Conservation (phyloP, 306 rosid species). For the Cicer judaicum region DNA sequence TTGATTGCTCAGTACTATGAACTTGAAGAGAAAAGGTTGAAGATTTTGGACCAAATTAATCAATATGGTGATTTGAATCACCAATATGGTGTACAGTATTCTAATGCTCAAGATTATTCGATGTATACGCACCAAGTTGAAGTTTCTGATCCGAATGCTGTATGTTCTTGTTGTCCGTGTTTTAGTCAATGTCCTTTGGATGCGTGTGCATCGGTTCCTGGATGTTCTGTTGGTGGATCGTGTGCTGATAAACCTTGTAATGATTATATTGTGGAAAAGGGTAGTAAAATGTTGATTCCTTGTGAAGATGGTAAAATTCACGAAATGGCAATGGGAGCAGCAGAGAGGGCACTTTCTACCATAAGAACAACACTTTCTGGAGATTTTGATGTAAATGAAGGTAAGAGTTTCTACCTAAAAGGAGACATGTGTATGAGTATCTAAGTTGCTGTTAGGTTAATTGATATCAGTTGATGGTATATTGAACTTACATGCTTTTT, state of each 20-base stretch:
- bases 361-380: constrained; percentile 50
- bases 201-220: constrained; percentile 50
- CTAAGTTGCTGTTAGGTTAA: constrained; percentile 23
- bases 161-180: constrained; percentile 64
- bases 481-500: constrained; percentile 1
- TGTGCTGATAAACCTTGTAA: constrained; percentile 50
- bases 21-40: constrained; percentile 80
- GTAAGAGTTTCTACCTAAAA: constrained; percentile 48
- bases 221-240: constrained; percentile 52
- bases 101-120: constrained; percentile 52
- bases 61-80: constrained; percentile 66
- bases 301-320: constrained; percentile 54
- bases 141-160: constrained; percentile 55
- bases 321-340: constrained; percentile 73
- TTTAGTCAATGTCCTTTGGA: constrained; percentile 47
- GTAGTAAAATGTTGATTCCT: constrained; percentile 50
- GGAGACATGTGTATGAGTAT: constrained; percentile 26
- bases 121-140: constrained; percentile 49
- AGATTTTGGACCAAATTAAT: constrained; percentile 74
- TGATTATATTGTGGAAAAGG: constrained; percentile 47
- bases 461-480: constrained; percentile 13
- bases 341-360: constrained; percentile 75
- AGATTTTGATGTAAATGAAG: constrained; percentile 58
- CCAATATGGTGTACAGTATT: constrained; percentile 52
- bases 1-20: constrained; percentile 71